phyloP scores from a whole-genome alignment of 106 monocot genomes.

The Hemerocallis citrina region DNA sequence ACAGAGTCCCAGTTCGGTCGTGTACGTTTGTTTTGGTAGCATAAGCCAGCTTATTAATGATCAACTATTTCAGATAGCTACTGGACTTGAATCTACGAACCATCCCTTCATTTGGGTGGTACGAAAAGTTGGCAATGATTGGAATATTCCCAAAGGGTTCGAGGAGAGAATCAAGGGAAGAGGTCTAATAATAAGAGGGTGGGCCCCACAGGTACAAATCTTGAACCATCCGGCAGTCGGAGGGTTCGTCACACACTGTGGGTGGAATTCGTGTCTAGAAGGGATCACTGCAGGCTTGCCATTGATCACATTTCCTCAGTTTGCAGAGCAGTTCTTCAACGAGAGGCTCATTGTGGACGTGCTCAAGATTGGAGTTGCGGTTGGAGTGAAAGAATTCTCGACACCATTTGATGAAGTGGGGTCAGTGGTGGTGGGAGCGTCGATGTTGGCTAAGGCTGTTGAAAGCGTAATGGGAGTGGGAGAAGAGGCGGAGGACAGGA shows the following conservation, averaged over 20 bases:
- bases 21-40: background rate
- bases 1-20: background rate
- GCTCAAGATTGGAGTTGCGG: too few species aligned
- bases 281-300: constrained; percentile 20
- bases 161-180: constrained; percentile 11
- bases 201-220: constrained; percentile 37
- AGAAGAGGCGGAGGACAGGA: constrained; percentile 2
- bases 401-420: background rate
- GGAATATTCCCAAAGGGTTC: constrained; percentile 9
- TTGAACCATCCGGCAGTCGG: constrained; percentile 29
- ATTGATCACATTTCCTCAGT: constrained; percentile 29
- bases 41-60: background rate
- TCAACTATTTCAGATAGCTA: background rate
- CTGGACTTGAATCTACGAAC: background rate
- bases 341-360: too few species aligned
- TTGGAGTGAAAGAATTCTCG: background rate
- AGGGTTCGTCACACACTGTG: constrained; percentile 30
- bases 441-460: background rate
- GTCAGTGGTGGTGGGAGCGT: background rate
- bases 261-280: constrained; percentile 32
- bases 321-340: constrained; percentile 47
- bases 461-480: background rate
- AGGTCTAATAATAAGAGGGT: constrained; percentile 28
- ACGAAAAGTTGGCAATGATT: background rate
- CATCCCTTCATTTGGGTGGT: constrained; percentile 15